Evolutionary conservation across 2,329 filamentous ascomycete genomes (phyloP).

Genomic region (Daldinia sp.): DNA sequence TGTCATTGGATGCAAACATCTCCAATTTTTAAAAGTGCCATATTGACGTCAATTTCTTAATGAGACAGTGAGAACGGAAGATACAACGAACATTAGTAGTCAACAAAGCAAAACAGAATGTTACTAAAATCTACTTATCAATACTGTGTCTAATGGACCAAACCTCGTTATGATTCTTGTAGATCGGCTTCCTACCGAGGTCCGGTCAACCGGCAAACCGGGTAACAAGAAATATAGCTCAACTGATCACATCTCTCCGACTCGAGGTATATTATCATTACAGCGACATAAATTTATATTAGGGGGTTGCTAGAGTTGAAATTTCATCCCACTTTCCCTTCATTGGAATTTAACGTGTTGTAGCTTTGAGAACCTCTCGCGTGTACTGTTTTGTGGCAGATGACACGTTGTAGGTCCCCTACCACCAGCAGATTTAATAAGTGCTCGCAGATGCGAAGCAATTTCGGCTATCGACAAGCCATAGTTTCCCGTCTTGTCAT

Average conservation of each 20-base stretch:
- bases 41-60: slow-evolving; percentile 27
- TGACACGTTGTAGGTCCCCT: slow-evolving; percentile 36
- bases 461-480: slow-evolving; percentile 37
- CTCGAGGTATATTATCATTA: slow-evolving; percentile 25
- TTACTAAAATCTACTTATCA: slow-evolving; percentile 24
- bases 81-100: neutral
- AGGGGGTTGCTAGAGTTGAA: slow-evolving; percentile 3
- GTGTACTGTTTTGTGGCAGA: slow-evolving; percentile 17
- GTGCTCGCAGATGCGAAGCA: slow-evolving; percentile 27
- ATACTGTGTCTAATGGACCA: slow-evolving; percentile 3
- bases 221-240: slow-evolving; percentile 24
- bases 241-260: slow-evolving; percentile 24
- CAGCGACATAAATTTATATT: slow-evolving; percentile 27
- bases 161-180: slow-evolving; percentile 22
- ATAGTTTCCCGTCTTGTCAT: slow-evolving; percentile 31
- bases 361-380: slow-evolving; percentile 8
- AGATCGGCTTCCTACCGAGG: slow-evolving; percentile 38
- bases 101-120: slow-evolving; percentile 7
- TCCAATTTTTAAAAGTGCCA: slow-evolving; percentile 14
- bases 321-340: slow-evolving; percentile 21
- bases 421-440: slow-evolving; percentile 23
- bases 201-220: slow-evolving; percentile 34
- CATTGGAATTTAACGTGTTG: neutral
- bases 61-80: slow-evolving; percentile 3
- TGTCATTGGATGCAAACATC: slow-evolving; percentile 21